These are phyloP conservation scores for Penicillium turbatum DNA, from an alignment of 495 filamentous ascomycete genomes.

Conservation along the genomic window DNA sequence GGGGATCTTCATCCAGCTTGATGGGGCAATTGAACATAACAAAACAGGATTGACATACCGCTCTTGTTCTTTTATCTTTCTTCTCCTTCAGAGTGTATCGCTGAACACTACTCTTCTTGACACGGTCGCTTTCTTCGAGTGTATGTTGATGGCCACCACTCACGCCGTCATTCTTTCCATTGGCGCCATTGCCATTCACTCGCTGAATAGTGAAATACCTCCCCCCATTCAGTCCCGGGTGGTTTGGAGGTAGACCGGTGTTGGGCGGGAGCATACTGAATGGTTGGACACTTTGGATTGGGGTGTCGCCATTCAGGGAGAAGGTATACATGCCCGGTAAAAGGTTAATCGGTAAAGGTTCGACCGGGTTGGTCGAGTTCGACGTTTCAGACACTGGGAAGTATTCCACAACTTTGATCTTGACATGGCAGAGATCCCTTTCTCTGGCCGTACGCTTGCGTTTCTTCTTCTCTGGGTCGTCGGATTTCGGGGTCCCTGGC, in stretches of 20 bases:
- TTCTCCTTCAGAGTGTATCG: conserved; percentile 61
- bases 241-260: conserved; percentile 31
- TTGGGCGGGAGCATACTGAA: conserved; percentile 43
- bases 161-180: conserved; percentile 66
- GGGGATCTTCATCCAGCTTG: conserved; percentile 7
- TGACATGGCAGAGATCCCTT: conserved; percentile 81
- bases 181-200: conserved; percentile 72
- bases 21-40: conserved; percentile 6
- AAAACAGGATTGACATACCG: conserved; percentile 47
- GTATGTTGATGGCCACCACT: conserved; percentile 68
- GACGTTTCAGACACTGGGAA: conserved; percentile 51
- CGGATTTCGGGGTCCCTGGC: conserved; percentile 76
- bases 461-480: conserved; percentile 86
- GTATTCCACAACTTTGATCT: conserved; percentile 89
- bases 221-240: conserved; percentile 45
- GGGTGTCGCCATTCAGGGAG: conserved; percentile 7
- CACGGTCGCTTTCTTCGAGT: conserved; percentile 72
- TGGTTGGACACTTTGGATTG: conserved; percentile 14
- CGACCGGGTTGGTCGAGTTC: conserved; percentile 12
- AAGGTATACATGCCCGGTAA: conserved; percentile 27
- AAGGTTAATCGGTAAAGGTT: conserved; percentile 23
- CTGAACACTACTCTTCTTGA: conserved; percentile 80
- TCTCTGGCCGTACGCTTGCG: conserved; percentile 73
- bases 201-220: conserved; percentile 71
- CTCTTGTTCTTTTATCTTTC: conserved; percentile 62